Evolutionary conservation across 176 grass and related monocot species (phyloP), one percentile per base, ranked within the genome.

Genomic region (Puya raimondii): DNA sequence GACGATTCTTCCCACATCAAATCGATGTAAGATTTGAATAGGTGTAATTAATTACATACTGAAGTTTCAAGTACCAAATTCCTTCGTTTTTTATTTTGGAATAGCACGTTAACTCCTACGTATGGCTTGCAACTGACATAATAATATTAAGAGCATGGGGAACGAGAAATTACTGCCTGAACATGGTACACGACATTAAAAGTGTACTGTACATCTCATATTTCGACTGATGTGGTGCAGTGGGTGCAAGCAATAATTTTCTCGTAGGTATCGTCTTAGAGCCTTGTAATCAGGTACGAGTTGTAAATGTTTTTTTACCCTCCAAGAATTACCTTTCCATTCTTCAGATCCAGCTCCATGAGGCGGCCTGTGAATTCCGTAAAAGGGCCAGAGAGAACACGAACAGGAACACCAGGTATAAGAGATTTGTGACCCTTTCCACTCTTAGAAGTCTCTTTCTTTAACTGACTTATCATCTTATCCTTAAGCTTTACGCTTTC

Each of bases 371-470:
- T 90, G 72, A 88, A 99, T 64, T 82, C 87, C 72, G 50, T 23
- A 7, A 99, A 93, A 23, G 89, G 89, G 3, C 89, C 89, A 4
- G 82, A 86, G 13, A 88, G 54, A 82, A 99, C 57, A 79, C 79
- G 80, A 66, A 93, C 74, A 70, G 25, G 84, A 50, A 50, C 75
- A 72, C 89, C 94, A 4, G 87, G 84, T 73, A 53, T 49, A 71
- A 86, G 78, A 82, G 73, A 50, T 18, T 12, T 4, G 10, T 65
- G 56, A 17, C 20, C 70, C 70, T 68, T 42, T 63, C 65, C 48
- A 66, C 50, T 59, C 13, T 81, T 76, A 5, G 68, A 48, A 48
- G 70, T 49, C 26, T 58, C 64, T 81, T 91, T 88, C 81, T 90
- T 78, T 66, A 74, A 74, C 49, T 66, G 65, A 10, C 33, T 74